Evolutionary conservation across 2,329 filamentous ascomycete species (phyloP).

Genomic region (Cercospora beticola): DNA sequence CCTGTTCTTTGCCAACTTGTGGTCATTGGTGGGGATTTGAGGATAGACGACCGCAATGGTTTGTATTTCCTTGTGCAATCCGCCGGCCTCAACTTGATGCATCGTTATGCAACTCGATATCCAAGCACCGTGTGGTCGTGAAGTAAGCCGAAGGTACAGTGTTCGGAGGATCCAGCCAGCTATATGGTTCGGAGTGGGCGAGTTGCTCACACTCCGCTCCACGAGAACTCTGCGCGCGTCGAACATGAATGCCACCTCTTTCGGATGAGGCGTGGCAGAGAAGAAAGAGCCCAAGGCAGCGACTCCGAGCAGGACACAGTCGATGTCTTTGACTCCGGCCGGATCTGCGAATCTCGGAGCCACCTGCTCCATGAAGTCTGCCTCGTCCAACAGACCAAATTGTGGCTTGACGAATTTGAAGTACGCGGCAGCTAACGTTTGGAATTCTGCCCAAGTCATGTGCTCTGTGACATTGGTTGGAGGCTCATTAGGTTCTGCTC

Average conservation of each 20-base stretch:
- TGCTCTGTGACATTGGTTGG: constrained; percentile 31
- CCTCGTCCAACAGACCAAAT: constrained; percentile 51
- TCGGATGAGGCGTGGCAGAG: constrained; percentile 44
- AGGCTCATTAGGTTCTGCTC: constrained; percentile 31
- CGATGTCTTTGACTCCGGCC: constrained; percentile 40
- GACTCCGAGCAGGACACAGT: constrained; percentile 55
- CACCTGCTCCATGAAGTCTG: constrained; percentile 35
- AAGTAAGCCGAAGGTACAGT: constrained; percentile 55
- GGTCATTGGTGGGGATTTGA: constrained; percentile 31
- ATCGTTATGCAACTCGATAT: constrained; percentile 59
- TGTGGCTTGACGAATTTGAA: constrained; percentile 55
- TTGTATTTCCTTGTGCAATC: constrained; percentile 47
- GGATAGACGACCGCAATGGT: constrained; percentile 39
- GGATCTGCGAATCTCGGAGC: constrained; percentile 32
- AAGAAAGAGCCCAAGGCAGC: constrained; percentile 57
- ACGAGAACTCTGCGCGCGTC: constrained; percentile 47
- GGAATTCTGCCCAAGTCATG: constrained; percentile 35
- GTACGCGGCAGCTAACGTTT: constrained; percentile 43
- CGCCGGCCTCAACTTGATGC: constrained; percentile 58
- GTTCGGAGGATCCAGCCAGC: constrained; percentile 56
- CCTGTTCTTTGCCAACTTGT: constrained; percentile 35
- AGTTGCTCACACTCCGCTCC: constrained; percentile 30
- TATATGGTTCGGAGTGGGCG: constrained; percentile 41
- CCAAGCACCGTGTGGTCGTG: constrained; percentile 56
- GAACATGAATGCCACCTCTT: constrained; percentile 51